Base-by-base conservation (phyloP, 202 grass and related monocot species). In the Zoysia matrella region DNA sequence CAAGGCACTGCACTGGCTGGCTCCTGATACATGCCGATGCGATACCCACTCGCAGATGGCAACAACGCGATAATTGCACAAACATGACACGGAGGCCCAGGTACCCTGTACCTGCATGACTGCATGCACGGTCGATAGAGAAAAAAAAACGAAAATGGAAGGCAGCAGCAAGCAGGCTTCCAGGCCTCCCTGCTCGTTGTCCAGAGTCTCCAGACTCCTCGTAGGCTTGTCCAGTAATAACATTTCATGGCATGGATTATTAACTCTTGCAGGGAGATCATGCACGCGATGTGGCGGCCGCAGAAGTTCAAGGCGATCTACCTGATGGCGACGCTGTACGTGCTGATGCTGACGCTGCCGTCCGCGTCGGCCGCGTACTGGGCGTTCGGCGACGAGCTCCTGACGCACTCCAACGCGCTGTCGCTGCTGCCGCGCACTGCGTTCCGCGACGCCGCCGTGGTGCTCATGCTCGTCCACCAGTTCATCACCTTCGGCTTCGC, bases 401-500 rank as follows among this genome's bases (percentile, higher is more conserved):
- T 22, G 22, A 22, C 22, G 22, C 22, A 22, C 22, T 22, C 22
- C 22, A 22, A 22, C 22, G 22, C 22, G 22, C 22, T 22, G 22
- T 22, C 22, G 22, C 22, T 22, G 22, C 22, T 22, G 22, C 22
- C 22, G 22, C 22, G 22, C 22, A 22, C 22, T 22, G 22, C 22
- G 22, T 22, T 22, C 22, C 22, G 22, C 22, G 22, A 22, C 22
- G 22, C 22, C 22, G 22, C 22, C 22, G 22, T 22, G 22, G 22
- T 22, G 22, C 22, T 22, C 22, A 22, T 22, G 95, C 90, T 98
- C n/a, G 51, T 94, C 60, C 95, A 98, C 78, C 95, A 98, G 86
- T 90, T 98, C 86, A 98, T 98, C 92, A 98, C 95, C 54, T 98
- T 98, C 88, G 95, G 95, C 50, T 98, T 98, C 86, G 95, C 95